These are phyloP conservation scores for Wickerhamiella occidentalis DNA, from an alignment of 805 yeast genomes.

Conservation along the genomic window DNA sequence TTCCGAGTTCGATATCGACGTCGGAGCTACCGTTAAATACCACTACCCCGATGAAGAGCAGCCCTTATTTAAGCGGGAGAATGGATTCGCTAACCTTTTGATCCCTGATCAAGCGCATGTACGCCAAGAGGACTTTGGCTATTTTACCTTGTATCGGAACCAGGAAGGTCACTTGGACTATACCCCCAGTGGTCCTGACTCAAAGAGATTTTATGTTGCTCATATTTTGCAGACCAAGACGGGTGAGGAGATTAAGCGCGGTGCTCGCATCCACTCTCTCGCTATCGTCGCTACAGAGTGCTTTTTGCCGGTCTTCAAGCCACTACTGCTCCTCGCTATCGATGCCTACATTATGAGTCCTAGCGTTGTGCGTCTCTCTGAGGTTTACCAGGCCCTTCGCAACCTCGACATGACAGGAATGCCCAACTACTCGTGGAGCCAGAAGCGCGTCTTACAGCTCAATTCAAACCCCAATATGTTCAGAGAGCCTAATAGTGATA, in stretches of 20 bases:
- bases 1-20: constrained; percentile 68
- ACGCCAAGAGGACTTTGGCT: constrained; percentile 44
- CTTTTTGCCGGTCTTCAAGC: constrained; percentile 47
- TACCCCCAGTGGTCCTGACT: constrained; percentile 25
- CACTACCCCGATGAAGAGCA: constrained; percentile 39
- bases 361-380: constrained; percentile 17
- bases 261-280: constrained; percentile 47
- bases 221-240: constrained; percentile 43
- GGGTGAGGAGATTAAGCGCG: constrained; percentile 37
- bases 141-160: constrained; percentile 33
- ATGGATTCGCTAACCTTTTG: constrained; percentile 42
- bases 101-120: constrained; percentile 49
- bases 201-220: constrained; percentile 40
- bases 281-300: constrained; percentile 44
- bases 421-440: constrained; percentile 24
- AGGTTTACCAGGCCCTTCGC: constrained; percentile 25
- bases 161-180: constrained; percentile 14
- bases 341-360: constrained; percentile 34
- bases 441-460: constrained; percentile 22
- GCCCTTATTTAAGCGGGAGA: constrained; percentile 18
- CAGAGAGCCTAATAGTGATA: constrained; percentile 1
- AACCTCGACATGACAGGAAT: constrained; percentile 22
- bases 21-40: constrained; percentile 54
- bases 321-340: constrained; percentile 42
- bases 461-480: constrained; percentile 10